Evolutionary conservation across 192 early-diverging fungal species (phyloP).

Genomic region (Podila epigama): DNA sequence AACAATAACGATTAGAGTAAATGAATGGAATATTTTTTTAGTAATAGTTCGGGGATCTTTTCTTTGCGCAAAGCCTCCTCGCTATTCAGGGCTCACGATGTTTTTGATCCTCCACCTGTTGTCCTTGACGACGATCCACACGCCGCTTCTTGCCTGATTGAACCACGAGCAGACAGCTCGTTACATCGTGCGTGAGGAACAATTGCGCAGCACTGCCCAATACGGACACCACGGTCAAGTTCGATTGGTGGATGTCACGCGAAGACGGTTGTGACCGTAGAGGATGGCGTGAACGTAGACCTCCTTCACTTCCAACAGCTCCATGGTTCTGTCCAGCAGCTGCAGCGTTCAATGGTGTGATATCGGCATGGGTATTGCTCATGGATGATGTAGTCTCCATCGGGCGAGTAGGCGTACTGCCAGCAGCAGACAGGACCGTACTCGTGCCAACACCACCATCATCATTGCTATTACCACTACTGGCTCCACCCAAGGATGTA

Average conservation of each 20-base stretch:
- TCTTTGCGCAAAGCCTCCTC: no score
- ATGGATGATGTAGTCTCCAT: no score
- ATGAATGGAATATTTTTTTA: no score
- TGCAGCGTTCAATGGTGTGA: no score
- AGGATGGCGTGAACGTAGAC: slow-evolving; percentile 17
- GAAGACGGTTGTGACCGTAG: slow-evolving; percentile 29
- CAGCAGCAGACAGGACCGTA: not conserved
- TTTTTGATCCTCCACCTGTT: not conserved
- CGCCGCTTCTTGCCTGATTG: slow-evolving; percentile 30
- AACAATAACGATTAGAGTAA: no score
- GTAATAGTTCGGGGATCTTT: no score
- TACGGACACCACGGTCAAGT: slow-evolving; percentile 18
- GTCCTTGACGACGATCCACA: not conserved
- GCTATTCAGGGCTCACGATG: no score
- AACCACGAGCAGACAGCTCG: slow-evolving; percentile 23
- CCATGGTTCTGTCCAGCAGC: not conserved
- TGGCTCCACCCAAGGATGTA: not conserved
- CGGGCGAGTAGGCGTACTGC: slow-evolving; percentile 5
- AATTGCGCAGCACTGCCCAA: slow-evolving; percentile 20
- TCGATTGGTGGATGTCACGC: slow-evolving; percentile 31
- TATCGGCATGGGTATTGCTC: no score
- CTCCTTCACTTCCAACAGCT: not conserved
- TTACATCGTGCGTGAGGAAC: slow-evolving; percentile 16
- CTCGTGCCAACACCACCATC: no score
- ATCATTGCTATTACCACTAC: no score